Base-by-base conservation (phyloP, 352 stramenopile genomes). In the Globisporangium emineosum region DNA sequence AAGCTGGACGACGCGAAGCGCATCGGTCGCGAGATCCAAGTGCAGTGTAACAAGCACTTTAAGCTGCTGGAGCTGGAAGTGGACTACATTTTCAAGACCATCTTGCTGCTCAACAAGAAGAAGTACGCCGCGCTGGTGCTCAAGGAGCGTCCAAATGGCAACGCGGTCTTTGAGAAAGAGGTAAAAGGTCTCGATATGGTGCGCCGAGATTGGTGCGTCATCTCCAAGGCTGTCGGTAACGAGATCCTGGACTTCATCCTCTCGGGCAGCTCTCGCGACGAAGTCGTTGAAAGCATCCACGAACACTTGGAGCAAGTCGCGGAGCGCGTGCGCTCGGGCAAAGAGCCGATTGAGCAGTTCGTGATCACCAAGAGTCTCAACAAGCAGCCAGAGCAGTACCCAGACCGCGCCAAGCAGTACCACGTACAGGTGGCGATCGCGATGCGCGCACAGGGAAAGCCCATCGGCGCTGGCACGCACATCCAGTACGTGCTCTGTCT, bases 81-180 rank as follows among this genome's bases (percentile, higher is more conserved):
- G 30, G 98, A 99, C 77, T 98, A 98, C 72, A 97, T 99, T 55
- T 99, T 99, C 77, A 98, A 98, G 73, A 93, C 86, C 7, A 99
- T 99, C 83, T 79, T 99, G 49, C 84, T 99, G 50, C 88, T 99
- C 30, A 99, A 99, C 80, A 99, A 99, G 81, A 99, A 99, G 77
- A 99, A 99, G 76, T 99, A 99, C 74, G 98, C 98, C 1, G 97
- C 98, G 29, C 75, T 99, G 2, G 95, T 98, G 12, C 82, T 98
- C 8, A 92, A 98, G 21, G 89, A 98, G 66, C 70, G 67, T 17
- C 66, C 70, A 10, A 76, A 83, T n/a, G 64, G 68, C 27, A 77
- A 90, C 33, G 71, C 76, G 9, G 66, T 66, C n/a, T 97, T 96
- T 59, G 86, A 98, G 40, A 98, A 98, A 64, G 98, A 99, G 75